Conservation (phyloP, 805 yeast genomes). For the Sugiyamaella americana region DNA sequence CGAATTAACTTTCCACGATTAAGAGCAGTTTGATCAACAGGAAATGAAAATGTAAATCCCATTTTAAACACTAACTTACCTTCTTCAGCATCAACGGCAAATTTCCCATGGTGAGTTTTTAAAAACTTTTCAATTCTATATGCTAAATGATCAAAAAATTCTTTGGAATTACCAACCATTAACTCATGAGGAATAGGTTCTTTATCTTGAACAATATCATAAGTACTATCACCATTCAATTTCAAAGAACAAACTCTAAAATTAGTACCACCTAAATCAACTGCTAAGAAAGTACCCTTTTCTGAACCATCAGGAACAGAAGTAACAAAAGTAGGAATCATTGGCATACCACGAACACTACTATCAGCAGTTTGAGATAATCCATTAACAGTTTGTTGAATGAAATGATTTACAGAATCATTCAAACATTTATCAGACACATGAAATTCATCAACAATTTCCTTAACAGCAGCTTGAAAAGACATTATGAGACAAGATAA, state of each 20-base stretch:
- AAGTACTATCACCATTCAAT: conserved; percentile 59
- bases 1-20: conserved; percentile 75
- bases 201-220: conserved; percentile 67
- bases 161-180: conserved; percentile 58
- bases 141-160: conserved; percentile 71
- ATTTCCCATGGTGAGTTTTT: conserved; percentile 54
- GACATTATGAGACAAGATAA: neutral
- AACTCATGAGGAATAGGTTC: conserved; percentile 71
- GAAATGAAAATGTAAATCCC: conserved; percentile 94
- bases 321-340: conserved; percentile 92
- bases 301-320: conserved; percentile 81
- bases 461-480: conserved; percentile 4
- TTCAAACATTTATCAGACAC: conserved; percentile 20
- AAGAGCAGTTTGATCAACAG: conserved; percentile 78
- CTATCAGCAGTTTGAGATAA: conserved; percentile 17
- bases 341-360: conserved; percentile 36
- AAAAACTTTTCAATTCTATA: conserved; percentile 61
- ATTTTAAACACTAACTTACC: conserved; percentile 46
- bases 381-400: conserved; percentile 28
- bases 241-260: conserved; percentile 88
- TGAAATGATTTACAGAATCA: conserved; percentile 23
- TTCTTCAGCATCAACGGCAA: conserved; percentile 22
- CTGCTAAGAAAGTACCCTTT: conserved; percentile 76
- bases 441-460: conserved; percentile 20
- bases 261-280: conserved; percentile 94